phyloP scores from a whole-genome alignment of 495 filamentous ascomycete genomes.

The Daldinia childiae region DNA sequence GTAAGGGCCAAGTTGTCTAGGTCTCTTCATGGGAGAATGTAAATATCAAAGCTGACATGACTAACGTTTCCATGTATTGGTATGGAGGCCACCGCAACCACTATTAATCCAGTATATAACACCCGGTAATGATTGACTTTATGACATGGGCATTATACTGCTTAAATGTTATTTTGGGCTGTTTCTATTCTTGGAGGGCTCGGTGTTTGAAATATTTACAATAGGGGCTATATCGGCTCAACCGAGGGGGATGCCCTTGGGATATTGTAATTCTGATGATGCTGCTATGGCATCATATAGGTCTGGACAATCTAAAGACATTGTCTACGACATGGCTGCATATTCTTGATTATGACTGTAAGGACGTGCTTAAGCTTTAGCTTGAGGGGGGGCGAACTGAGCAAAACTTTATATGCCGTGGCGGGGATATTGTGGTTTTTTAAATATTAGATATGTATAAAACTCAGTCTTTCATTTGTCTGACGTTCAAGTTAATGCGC shows the following conservation, averaged over 20 bases:
- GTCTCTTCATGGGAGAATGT: not conserved
- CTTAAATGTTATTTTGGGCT: not conserved
- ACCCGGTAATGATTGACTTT: not conserved
- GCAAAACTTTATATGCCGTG: not conserved
- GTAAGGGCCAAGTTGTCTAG: constrained; percentile 1
- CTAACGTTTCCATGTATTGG: not conserved
- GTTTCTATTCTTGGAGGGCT: not conserved
- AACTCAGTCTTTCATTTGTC: constrained; percentile 79
- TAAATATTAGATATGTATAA: not conserved
- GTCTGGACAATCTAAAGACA: not conserved
- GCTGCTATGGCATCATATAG: not conserved
- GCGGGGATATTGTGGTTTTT: not conserved
- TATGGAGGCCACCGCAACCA: not conserved
- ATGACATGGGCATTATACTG: not conserved
- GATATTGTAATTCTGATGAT: not conserved
- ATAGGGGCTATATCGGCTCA: not conserved
- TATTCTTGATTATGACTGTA: not conserved
- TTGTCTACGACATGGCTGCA: not conserved
- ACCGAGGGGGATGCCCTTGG: not conserved
- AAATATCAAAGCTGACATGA: not conserved
- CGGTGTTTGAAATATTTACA: not conserved
- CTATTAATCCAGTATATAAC: not conserved
- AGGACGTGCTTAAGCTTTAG: not conserved
- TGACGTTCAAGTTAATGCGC: constrained; percentile 88
- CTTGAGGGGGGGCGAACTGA: not conserved